A percentile compares a stretch with the other conserved stretches of the same genome.
phyloP scores from a whole-genome alignment of 352 stramenopile species.

The Phytophthora nicotianae region DNA sequence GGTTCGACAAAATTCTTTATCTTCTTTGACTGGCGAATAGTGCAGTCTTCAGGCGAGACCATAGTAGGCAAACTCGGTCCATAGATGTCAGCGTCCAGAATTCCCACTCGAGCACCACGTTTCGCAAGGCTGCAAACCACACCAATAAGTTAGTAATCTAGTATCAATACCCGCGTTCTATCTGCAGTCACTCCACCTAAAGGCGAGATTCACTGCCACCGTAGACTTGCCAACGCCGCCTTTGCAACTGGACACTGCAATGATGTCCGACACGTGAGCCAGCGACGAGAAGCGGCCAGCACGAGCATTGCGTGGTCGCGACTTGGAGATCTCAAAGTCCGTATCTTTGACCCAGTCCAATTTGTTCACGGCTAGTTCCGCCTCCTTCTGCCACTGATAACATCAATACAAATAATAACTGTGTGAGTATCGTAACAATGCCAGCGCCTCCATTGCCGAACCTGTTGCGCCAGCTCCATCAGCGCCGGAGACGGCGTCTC shows the following conservation, averaged over 20 bases:
- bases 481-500: slow-evolving; percentile 73
- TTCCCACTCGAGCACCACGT: slow-evolving; percentile 93
- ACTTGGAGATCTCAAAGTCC: slow-evolving; percentile 67
- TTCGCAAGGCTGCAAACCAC: slow-evolving; percentile 72
- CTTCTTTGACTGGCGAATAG: slow-evolving; percentile 69
- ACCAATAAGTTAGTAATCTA: not conserved
- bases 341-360: slow-evolving; percentile 82
- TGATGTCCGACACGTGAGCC: slow-evolving; percentile 87
- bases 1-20: slow-evolving; percentile 82
- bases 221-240: slow-evolving; percentile 99
- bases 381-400: slow-evolving; percentile 72
- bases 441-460: slow-evolving; percentile 17
- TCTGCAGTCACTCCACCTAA: slow-evolving; percentile 48
- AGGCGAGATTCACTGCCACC: slow-evolving; percentile 98
- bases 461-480: slow-evolving; percentile 70
- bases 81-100: slow-evolving; percentile 99
- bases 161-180: not conserved
- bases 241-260: slow-evolving; percentile 94
- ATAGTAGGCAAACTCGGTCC: slow-evolving; percentile 98
- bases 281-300: slow-evolving; percentile 78
- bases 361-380: slow-evolving; percentile 46
- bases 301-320: slow-evolving; percentile 67
- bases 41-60: slow-evolving; percentile 77
- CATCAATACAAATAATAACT: not conserved
- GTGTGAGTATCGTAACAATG: not conserved